These are phyloP conservation scores for Colletotrichum orbiculare DNA, from an alignment of 2,329 filamentous ascomycete genomes.

Conservation along the genomic window DNA sequence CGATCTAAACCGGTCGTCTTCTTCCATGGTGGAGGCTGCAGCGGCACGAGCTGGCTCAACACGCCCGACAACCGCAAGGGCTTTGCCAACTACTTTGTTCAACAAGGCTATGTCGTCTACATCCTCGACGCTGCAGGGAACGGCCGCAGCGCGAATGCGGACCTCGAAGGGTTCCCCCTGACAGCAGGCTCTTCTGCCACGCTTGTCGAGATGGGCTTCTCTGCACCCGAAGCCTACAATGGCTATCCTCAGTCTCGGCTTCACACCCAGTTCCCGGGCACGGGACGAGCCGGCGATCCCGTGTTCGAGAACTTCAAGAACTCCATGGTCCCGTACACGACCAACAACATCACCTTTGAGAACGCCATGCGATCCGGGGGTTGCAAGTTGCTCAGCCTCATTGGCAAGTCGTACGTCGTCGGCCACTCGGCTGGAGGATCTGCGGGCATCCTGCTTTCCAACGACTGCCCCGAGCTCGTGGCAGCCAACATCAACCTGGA, in stretches of 20 bases:
- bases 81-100: constrained; percentile 58
- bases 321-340: constrained; percentile 43
- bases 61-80: constrained; percentile 59
- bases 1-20: constrained; percentile 14
- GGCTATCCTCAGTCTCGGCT: constrained; percentile 42
- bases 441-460: constrained; percentile 38
- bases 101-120: constrained; percentile 54
- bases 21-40: constrained; percentile 23
- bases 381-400: constrained; percentile 43
- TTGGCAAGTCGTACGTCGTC: constrained; percentile 44
- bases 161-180: constrained; percentile 37
- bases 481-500: constrained; percentile 43
- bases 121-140: constrained; percentile 55
- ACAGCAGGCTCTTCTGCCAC: constrained; percentile 30
- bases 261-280: constrained; percentile 54
- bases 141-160: constrained; percentile 49
- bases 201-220: constrained; percentile 46
- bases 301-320: constrained; percentile 44
- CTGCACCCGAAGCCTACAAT: constrained; percentile 41
- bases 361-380: constrained; percentile 43
- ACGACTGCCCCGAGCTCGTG: constrained; percentile 42
- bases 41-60: constrained; percentile 47
- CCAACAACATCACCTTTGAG: constrained; percentile 43
- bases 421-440: constrained; percentile 43
- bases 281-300: constrained; percentile 41